Evolutionary conservation across 2,329 filamentous ascomycete species (phyloP).

Genomic region (Alternaria sp.): DNA sequence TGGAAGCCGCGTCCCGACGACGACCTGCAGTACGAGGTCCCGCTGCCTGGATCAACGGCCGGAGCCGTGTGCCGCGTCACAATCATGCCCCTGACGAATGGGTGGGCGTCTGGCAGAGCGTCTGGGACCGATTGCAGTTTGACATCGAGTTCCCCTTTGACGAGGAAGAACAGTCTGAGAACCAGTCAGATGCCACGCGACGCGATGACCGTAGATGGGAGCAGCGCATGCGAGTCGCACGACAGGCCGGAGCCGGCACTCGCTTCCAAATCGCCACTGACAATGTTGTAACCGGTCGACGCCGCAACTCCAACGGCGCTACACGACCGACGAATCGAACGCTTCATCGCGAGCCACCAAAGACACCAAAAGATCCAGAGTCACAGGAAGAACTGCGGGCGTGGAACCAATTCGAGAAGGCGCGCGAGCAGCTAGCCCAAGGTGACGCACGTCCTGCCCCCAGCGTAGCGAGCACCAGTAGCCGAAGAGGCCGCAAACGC

Average conservation of each 20-base stretch:
- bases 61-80: conserved; percentile 39
- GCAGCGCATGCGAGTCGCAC: conserved; percentile 80
- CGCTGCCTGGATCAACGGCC: conserved; percentile 40
- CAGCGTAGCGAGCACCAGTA: conserved; percentile 28
- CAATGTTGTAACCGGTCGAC: conserved; percentile 55
- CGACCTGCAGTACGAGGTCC: conserved; percentile 34
- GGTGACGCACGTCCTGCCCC: conserved; percentile 25
- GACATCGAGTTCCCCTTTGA: conserved; percentile 88
- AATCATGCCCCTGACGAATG: conserved; percentile 52
- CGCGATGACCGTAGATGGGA: conserved; percentile 76
- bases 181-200: conserved; percentile 62
- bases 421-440: conserved; percentile 64
- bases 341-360: conserved; percentile 44
- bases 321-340: conserved; percentile 39
- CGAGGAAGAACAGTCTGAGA: conserved; percentile 64
- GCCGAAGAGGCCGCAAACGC: conserved; percentile 69
- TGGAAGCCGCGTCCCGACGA: conserved; percentile 45
- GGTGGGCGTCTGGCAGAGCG: conserved; percentile 86
- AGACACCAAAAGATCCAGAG: conserved; percentile 67
- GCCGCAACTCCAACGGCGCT: conserved; percentile 47
- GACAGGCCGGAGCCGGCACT: conserved; percentile 75
- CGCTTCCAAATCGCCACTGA: conserved; percentile 74
- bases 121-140: conserved; percentile 78
- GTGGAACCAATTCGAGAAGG: conserved; percentile 90
- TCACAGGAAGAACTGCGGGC: conserved; percentile 80